A percentile compares a stretch with the other conserved stretches of the same genome.
Conservation (phyloP, 371 early-diverging fungal genomes). For the Entomophthora muscae region DNA sequence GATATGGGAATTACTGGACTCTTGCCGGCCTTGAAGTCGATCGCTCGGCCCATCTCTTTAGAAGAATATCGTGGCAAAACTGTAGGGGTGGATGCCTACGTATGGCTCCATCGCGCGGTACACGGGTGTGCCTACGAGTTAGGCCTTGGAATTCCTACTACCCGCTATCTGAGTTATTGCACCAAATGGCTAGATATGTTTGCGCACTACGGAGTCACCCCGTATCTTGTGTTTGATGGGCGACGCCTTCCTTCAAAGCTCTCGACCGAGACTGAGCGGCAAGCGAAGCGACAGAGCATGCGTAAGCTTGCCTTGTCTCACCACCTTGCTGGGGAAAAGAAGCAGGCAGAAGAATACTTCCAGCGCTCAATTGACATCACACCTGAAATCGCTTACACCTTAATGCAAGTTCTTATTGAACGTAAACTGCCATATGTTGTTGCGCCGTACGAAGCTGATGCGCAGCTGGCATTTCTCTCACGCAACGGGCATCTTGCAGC, state of each 20-base stretch:
- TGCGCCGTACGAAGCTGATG: constrained; percentile 98
- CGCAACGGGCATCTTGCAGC: constrained; percentile 50
- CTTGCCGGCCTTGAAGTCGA: constrained; percentile 51
- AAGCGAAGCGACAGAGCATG: constrained; percentile 27
- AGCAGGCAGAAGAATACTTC: constrained; percentile 49
- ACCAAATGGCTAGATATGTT: constrained; percentile 54
- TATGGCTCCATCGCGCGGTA: constrained; percentile 82
- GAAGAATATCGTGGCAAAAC: constrained; percentile 42
- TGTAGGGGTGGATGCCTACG: constrained; percentile 82
- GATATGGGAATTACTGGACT: constrained; percentile 88
- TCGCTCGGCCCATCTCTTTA: constrained; percentile 43
- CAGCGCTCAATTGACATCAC: constrained; percentile 52
- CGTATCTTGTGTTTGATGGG: constrained; percentile 96
- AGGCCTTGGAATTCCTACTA: constrained; percentile 34
- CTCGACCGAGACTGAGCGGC: constrained; percentile 52
- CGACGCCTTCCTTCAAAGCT: constrained; percentile 72
- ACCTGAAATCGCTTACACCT: constrained; percentile 52
- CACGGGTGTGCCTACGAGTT: constrained; percentile 65
- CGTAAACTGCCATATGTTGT: constrained; percentile 62
- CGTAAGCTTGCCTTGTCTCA: constrained; percentile 27
- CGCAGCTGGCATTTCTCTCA: constrained; percentile 83
- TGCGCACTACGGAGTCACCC: constrained; percentile 44
- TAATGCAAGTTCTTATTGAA: constrained; percentile 52
- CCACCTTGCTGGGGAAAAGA: constrained; percentile 24
- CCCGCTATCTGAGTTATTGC: constrained; percentile 43